These are phyloP conservation scores for Malus sylvestris DNA, from an alignment of 306 rosid species.

Conservation along the genomic window DNA sequence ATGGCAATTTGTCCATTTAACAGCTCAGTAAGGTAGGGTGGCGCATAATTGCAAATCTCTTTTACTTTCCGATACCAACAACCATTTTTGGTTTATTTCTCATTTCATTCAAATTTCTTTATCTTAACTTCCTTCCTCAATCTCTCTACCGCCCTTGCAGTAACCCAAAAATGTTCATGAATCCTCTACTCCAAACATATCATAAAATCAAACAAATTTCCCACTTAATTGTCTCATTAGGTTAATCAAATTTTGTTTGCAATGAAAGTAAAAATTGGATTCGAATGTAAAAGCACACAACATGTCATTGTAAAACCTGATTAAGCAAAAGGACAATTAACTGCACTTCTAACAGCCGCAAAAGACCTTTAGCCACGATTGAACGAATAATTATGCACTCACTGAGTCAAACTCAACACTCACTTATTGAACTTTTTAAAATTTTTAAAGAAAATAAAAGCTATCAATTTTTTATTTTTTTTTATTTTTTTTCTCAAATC, in stretches of 20 bases:
- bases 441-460: too few species aligned
- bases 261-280: too few species aligned
- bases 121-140: background rate
- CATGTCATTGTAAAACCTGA: background rate
- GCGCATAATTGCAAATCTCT: too few species aligned
- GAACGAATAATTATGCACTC: background rate
- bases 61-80: too few species aligned
- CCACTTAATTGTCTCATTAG: background rate
- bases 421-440: too few species aligned
- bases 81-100: too few species aligned
- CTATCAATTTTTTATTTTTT: too few species aligned
- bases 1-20: too few species aligned
- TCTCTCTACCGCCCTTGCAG: accelerated
- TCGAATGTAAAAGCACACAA: background rate
- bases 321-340: background rate
- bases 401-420: slow-evolving; percentile 2
- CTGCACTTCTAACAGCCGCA: background rate
- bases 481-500: background rate
- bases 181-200: background rate
- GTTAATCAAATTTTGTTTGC: background rate
- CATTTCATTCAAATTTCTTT: accelerated
- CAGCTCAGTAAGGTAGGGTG: too few species aligned
- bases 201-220: background rate
- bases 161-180: too few species aligned
- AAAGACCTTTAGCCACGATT: background rate